phyloP scores from a whole-genome alignment of 2,329 filamentous ascomycete species.

The Escovopsis sp. region DNA sequence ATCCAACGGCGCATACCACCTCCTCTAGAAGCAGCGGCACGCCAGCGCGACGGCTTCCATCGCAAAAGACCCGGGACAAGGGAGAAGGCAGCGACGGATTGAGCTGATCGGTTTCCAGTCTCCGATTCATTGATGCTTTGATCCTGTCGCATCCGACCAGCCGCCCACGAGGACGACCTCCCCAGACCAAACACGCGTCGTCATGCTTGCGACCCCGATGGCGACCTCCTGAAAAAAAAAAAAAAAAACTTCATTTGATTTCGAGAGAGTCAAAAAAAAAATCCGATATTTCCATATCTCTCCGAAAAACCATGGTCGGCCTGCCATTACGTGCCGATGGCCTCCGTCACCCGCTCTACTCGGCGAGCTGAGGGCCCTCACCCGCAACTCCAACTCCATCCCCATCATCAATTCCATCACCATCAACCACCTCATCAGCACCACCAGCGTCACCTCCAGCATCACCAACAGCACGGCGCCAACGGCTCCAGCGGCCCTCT shows the following conservation, averaged over 20 bases:
- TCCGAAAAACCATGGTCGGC: conserved; percentile 22
- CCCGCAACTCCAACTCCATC: conserved; percentile 6
- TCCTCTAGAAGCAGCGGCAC: too few species aligned
- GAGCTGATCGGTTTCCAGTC: too few species aligned
- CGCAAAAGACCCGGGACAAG: too few species aligned
- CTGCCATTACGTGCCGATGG: conserved; percentile 27
- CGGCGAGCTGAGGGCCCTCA: conserved; percentile 33
- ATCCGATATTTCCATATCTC: too few species aligned
- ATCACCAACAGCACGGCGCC: conserved; percentile 2
- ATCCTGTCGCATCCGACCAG: too few species aligned
- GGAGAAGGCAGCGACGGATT: too few species aligned
- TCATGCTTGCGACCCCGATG: conserved; percentile 2
- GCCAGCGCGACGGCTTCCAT: too few species aligned
- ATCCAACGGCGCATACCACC: too few species aligned
- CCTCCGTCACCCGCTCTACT: conserved; percentile 36
- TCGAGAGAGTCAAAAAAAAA: conserved; percentile 5
- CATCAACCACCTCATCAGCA: conserved; percentile 8
- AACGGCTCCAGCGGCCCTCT: conserved; percentile 10
- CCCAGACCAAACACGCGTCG: conserved; percentile 2
- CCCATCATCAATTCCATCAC: conserved; percentile 9
- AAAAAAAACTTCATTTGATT: too few species aligned
- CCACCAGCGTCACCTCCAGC: conserved; percentile 6
- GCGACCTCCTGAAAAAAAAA: conserved; percentile 2
- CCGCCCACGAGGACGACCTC: not conserved
- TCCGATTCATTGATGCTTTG: too few species aligned